These are phyloP conservation scores for Candida montana DNA, from an alignment of 805 yeast species.

Conservation along the genomic window DNA sequence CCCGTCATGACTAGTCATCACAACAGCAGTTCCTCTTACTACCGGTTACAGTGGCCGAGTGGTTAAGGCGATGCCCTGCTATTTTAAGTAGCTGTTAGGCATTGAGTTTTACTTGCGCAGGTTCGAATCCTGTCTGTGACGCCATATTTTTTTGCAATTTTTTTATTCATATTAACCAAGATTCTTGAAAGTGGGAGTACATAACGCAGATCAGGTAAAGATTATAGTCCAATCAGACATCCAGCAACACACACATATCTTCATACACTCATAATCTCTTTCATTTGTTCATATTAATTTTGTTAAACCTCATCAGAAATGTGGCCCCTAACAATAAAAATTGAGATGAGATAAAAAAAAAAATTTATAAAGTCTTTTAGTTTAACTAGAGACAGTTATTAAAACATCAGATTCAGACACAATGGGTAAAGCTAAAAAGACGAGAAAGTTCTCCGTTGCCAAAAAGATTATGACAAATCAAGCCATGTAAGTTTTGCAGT, in stretches of 20 bases:
- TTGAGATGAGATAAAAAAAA: too few species aligned
- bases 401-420: background rate
- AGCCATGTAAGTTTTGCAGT: constrained; percentile 40
- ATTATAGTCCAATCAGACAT: too few species aligned
- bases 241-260: too few species aligned
- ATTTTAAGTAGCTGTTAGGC: constrained; percentile 57
- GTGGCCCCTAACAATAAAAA: too few species aligned
- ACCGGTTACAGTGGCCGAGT: constrained; percentile 73
- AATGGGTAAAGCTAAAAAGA: constrained; percentile 97
- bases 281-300: too few species aligned
- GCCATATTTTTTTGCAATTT: constrained; percentile 46
- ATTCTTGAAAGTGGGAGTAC: too few species aligned
- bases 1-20: too few species aligned
- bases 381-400: background rate
- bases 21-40: background rate
- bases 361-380: too few species aligned
- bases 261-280: too few species aligned
- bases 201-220: too few species aligned
- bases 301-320: too few species aligned
- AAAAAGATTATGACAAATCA: constrained; percentile 75
- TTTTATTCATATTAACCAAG: background rate
- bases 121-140: constrained; percentile 99
- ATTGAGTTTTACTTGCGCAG: constrained; percentile 94
- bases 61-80: constrained; percentile 95
- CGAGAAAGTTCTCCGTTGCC: constrained; percentile 92